phyloP scores from a whole-genome alignment of 768 basidiomycete genomes.

The Podaxis sp. region DNA sequence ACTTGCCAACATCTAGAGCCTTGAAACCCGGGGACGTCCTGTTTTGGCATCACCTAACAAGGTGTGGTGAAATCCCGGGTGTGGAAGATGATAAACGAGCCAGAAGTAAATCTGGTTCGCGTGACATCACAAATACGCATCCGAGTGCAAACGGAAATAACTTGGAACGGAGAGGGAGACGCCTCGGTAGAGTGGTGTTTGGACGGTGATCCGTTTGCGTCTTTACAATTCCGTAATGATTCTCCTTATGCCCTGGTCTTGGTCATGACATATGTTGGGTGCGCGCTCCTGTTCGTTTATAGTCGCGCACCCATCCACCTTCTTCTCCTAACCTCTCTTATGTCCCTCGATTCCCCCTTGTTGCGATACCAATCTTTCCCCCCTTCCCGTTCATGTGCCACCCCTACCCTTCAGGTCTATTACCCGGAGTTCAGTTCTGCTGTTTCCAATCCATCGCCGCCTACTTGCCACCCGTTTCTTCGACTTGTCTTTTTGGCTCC shows the following conservation, averaged over 20 bases:
- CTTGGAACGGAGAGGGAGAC: constrained; percentile 8
- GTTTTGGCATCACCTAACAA: constrained; percentile 75
- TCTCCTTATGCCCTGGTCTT: neutral
- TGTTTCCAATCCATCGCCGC: neutral
- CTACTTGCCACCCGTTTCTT: neutral
- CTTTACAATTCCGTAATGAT: constrained; percentile 2
- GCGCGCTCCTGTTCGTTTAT: neutral
- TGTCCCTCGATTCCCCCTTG: neutral
- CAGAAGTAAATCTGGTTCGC: constrained; percentile 24
- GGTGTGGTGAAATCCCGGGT: constrained; percentile 71
- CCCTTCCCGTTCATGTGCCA: neutral
- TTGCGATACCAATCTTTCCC: constrained; percentile 6
- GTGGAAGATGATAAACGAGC: constrained; percentile 65
- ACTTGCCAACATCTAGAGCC: constrained; percentile 35
- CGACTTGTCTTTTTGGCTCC: neutral
- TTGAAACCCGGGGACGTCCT: constrained; percentile 62
- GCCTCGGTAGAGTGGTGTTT: constrained; percentile 13
- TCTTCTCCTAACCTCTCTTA: neutral
- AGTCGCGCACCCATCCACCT: neutral
- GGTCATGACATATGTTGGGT: neutral
- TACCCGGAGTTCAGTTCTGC: constrained; percentile 8
- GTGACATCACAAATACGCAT: neutral
- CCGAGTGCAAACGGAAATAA: neutral
- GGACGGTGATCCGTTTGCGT: constrained; percentile 13
- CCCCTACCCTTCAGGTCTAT: neutral